A percentile compares a stretch with the other conserved stretches of the same genome.
Conservation (phyloP, 352 stramenopile genomes). For the Paralagenidium karlingii region DNA sequence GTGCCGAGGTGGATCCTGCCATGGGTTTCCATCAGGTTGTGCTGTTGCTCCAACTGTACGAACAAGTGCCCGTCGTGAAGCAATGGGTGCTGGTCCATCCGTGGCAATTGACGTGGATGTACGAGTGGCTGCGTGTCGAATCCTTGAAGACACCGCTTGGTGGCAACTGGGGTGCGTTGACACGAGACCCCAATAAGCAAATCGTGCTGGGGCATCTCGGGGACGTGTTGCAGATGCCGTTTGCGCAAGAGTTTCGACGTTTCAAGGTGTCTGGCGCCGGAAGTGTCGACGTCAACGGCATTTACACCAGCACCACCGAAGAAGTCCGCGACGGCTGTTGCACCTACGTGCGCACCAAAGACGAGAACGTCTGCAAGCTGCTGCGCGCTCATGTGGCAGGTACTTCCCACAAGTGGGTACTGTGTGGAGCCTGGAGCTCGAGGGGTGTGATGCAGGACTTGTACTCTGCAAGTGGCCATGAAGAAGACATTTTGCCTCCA, state of each 20-base stretch:
- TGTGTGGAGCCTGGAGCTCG: too few species aligned
- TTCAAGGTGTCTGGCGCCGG: slow-evolving; percentile 31
- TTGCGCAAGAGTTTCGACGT: slow-evolving; percentile 54
- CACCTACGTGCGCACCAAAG: slow-evolving; percentile 51
- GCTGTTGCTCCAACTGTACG: slow-evolving; percentile 51
- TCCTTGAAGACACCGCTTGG: slow-evolving; percentile 67
- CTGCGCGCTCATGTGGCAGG: too few species aligned
- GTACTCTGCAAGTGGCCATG: too few species aligned
- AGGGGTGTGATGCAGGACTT: too few species aligned
- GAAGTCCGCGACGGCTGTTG: slow-evolving; percentile 61
- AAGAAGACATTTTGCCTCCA: too few species aligned
- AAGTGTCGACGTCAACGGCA: slow-evolving; percentile 5
- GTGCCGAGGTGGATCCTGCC: too few species aligned
- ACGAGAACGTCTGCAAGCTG: too few species aligned
- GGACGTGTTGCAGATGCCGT: slow-evolving; percentile 44
- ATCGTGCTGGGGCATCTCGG: slow-evolving; percentile 54
- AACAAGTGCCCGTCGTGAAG: slow-evolving; percentile 37
- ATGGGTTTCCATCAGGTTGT: slow-evolving; percentile 60
- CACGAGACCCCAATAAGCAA: slow-evolving; percentile 52
- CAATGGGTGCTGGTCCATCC: slow-evolving; percentile 38
- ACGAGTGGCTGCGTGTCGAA: slow-evolving; percentile 77
- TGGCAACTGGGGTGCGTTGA: slow-evolving; percentile 39
- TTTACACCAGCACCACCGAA: too few species aligned
- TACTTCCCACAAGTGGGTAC: too few species aligned
- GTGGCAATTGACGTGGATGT: slow-evolving; percentile 66